phyloP scores from a whole-genome alignment of 2,329 filamentous ascomycete species.

The Periconia sp. region DNA sequence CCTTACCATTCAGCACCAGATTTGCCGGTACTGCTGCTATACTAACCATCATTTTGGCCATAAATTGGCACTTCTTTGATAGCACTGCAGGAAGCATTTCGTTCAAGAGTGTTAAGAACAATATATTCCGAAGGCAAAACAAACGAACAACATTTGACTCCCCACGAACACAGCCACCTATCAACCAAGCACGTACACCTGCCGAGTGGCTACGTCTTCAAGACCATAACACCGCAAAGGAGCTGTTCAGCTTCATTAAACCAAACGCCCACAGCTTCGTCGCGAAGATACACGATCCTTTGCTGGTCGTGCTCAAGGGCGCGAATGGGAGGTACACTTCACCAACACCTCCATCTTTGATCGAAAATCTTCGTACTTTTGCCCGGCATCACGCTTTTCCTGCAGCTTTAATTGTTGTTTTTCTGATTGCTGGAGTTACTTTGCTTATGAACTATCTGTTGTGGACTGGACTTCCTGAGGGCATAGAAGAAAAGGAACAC shows the following conservation, averaged over 20 bases:
- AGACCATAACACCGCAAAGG: slow-evolving; percentile 75
- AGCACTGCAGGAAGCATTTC: slow-evolving; percentile 49
- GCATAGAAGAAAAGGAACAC: slow-evolving; percentile 49
- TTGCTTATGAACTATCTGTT: slow-evolving; percentile 75
- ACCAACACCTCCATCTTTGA: slow-evolving; percentile 51
- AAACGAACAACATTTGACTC: slow-evolving; percentile 11
- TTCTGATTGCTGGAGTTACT: slow-evolving; percentile 65
- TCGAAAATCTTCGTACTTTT: slow-evolving; percentile 53
- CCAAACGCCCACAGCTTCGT: slow-evolving; percentile 71
- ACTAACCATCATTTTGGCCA: slow-evolving; percentile 69
- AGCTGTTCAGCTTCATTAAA: slow-evolving; percentile 76
- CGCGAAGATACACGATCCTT: slow-evolving; percentile 72
- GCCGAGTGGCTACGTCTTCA: slow-evolving; percentile 76
- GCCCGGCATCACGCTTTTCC: slow-evolving; percentile 68
- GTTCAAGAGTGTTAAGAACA: slow-evolving; percentile 19
- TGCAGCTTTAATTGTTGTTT: slow-evolving; percentile 64
- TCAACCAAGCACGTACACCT: slow-evolving; percentile 76
- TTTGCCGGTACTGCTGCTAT: slow-evolving; percentile 75
- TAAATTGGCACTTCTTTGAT: slow-evolving; percentile 78
- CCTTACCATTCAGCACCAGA: slow-evolving; percentile 68
- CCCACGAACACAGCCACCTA: slow-evolving; percentile 52
- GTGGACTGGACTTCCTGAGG: slow-evolving; percentile 60
- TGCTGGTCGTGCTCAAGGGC: slow-evolving; percentile 70
- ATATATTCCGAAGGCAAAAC: slow-evolving; percentile 24
- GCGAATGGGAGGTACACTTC: slow-evolving; percentile 64